These are phyloP conservation scores for Omphalotus olearius DNA, from an alignment of 1,284 basidiomycete species.

Conservation along the genomic window DNA sequence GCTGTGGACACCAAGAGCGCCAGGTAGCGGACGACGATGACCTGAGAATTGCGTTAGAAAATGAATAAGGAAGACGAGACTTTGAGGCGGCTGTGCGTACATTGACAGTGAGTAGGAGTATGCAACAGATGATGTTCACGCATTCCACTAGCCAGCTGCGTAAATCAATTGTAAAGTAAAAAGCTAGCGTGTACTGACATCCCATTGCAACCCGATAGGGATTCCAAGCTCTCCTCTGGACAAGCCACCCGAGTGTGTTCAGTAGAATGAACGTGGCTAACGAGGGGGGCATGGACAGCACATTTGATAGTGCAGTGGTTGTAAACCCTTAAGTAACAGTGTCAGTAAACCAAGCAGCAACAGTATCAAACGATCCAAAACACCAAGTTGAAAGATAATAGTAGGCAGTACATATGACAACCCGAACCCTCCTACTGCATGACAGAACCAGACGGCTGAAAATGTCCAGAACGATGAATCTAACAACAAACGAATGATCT, in stretches of 20 bases:
- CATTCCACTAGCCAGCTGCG: slow-evolving; percentile 1
- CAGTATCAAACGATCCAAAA: neutral
- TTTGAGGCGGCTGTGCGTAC: neutral
- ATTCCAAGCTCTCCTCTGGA: slow-evolving; percentile 10
- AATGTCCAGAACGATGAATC: slow-evolving; percentile 20
- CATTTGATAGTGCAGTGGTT: slow-evolving; percentile 9
- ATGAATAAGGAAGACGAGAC: slow-evolving; percentile 12
- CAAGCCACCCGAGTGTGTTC: slow-evolving; percentile 10
- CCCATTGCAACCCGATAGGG: slow-evolving; percentile 14
- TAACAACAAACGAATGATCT: slow-evolving; percentile 12
- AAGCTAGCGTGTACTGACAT: slow-evolving; percentile 1
- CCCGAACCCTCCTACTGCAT: slow-evolving; percentile 18
- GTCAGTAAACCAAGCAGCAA: neutral
- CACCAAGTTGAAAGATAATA: slow-evolving; percentile 20
- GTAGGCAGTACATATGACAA: slow-evolving; percentile 19
- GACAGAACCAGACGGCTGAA: slow-evolving; percentile 18
- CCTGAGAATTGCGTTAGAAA: neutral
- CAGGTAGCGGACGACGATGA: slow-evolving; percentile 11
- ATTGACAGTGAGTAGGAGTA: neutral
- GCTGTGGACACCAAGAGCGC: slow-evolving; percentile 15
- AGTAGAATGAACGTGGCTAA: slow-evolving; percentile 12
- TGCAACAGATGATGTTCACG: neutral
- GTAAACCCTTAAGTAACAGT: slow-evolving; percentile 8
- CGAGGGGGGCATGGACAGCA: slow-evolving; percentile 14
- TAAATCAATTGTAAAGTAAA: neutral